Evolutionary conservation across 179 eudicot species (phyloP).

Genomic region (Corrigiola litoralis): DNA sequence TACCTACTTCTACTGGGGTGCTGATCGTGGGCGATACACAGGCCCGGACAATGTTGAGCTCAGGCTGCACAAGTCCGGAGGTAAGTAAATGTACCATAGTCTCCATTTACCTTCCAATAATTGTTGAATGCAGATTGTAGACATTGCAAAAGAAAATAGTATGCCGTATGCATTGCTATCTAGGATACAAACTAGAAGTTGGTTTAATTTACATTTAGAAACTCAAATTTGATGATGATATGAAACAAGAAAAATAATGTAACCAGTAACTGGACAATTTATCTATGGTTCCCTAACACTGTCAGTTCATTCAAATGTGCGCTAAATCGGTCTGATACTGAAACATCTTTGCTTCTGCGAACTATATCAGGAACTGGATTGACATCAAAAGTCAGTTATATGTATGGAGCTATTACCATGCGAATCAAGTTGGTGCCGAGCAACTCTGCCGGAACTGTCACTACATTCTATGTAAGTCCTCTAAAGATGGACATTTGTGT

Average conservation of each 20-base stretch:
- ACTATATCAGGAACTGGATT: slow-evolving; percentile 29
- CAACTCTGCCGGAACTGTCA: slow-evolving; percentile 31
- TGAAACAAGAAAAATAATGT: too few relatives aligned
- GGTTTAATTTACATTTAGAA: too few relatives aligned
- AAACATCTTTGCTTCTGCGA: not conserved
- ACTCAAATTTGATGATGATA: too few relatives aligned
- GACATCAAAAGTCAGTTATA: slow-evolving; percentile 12
- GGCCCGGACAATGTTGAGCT: slow-evolving; percentile 8
- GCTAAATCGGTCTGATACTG: not conserved
- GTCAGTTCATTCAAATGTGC: not conserved
- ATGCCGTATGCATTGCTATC: not conserved
- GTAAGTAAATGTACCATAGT: slow-evolving; percentile 10
- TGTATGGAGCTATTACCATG: slow-evolving; percentile 26
- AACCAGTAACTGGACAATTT: too few relatives aligned
- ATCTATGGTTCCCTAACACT: not conserved
- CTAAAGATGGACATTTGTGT: too few relatives aligned
- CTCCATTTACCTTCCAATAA: not conserved
- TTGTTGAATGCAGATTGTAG: not conserved
- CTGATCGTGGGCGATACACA: not conserved
- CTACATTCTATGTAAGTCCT: slow-evolving; percentile 23
- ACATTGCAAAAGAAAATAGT: not conserved
- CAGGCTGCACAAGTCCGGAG: slow-evolving; percentile 7
- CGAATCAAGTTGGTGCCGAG: slow-evolving; percentile 25
- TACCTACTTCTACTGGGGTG: slow-evolving; percentile 8
- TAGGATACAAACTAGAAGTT: too few relatives aligned